These are phyloP conservation scores for Brettanomyces nanus DNA, from an alignment of 805 yeast genomes.

Conservation along the genomic window DNA sequence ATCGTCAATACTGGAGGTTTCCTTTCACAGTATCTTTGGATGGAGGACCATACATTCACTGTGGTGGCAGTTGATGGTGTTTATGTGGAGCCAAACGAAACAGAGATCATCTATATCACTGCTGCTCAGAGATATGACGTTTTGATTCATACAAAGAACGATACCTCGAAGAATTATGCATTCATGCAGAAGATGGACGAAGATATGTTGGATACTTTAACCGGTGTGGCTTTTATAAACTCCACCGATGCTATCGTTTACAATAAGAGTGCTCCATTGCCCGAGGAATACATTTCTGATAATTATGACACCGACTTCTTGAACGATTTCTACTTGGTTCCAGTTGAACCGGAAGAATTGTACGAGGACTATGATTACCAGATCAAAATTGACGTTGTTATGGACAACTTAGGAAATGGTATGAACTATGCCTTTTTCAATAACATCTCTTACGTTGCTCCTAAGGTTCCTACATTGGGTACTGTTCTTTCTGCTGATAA, in stretches of 20 bases:
- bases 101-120: constrained; percentile 68
- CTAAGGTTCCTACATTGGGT: constrained; percentile 79
- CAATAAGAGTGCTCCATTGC: constrained; percentile 29
- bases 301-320: constrained; percentile 38
- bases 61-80: constrained; percentile 92
- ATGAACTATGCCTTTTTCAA: constrained; percentile 95
- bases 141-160: constrained; percentile 62
- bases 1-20: constrained; percentile 85
- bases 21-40: constrained; percentile 79
- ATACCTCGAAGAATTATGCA: constrained; percentile 59
- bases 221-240: constrained; percentile 57
- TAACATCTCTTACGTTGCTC: constrained; percentile 66
- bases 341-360: constrained; percentile 46
- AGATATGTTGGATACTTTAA: constrained; percentile 72
- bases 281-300: constrained; percentile 38
- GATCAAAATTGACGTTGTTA: constrained; percentile 63
- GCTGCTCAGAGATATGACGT: constrained; percentile 91
- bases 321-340: constrained; percentile 75
- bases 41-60: constrained; percentile 81
- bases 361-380: constrained; percentile 61
- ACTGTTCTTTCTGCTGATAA: constrained; percentile 73
- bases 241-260: constrained; percentile 68
- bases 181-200: constrained; percentile 76
- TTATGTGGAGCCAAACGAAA: constrained; percentile 64
- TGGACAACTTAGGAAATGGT: constrained; percentile 85